Base-by-base conservation (phyloP, 768 basidiomycete genomes). In the Phaeotremella fagi region DNA sequence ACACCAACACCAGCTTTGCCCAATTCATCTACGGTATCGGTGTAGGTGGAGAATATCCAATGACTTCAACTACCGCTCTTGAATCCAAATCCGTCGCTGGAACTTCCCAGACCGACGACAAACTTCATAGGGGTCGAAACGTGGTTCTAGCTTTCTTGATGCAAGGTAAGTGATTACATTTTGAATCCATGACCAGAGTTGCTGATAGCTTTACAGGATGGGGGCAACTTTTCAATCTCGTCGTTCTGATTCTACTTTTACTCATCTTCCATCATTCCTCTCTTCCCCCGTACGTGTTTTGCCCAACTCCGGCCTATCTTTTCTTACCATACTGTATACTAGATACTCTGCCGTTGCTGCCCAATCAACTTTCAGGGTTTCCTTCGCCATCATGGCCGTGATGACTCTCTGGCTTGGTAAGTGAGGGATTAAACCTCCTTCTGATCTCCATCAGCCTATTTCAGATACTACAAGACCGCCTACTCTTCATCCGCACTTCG, bases 21-120 rank as follows among this genome's bases (percentile, higher is more conserved):
- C 68, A 76, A 27, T 77, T 78, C 73, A 64, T 78, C 60, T 78
- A 77, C 64, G 72, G 73, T 44, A 61, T 75, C 58, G 74, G 74
- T 18, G 42, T 61, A 23, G 60, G 64, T 26, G 64, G 64, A 44
- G 70, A 74, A 57, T 76, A 78, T 64, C 76, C 77, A 3, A 76
- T 77, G 73, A 76, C 76, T 1, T 74, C 75, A 2, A 74, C 77
- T 1, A 69, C 69, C 6, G 66, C 75, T 1, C 69, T 77, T 56
- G 77, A 77, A 52, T 63, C 63, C 43, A 63, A 67, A 45, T 35
- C 54, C 2, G 55, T 64, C 14, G 68, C 66, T n/a, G 59, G 56
- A 15, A 48, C 55, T 18, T 57, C 63, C 25, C 66, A 73, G 29
- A 64, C 64, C 27, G 75, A 78, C 45, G 77, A 77, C 58, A 72